These are phyloP conservation scores for Pythium monospermum DNA, from an alignment of 352 stramenopile genomes.

Conservation along the genomic window DNA sequence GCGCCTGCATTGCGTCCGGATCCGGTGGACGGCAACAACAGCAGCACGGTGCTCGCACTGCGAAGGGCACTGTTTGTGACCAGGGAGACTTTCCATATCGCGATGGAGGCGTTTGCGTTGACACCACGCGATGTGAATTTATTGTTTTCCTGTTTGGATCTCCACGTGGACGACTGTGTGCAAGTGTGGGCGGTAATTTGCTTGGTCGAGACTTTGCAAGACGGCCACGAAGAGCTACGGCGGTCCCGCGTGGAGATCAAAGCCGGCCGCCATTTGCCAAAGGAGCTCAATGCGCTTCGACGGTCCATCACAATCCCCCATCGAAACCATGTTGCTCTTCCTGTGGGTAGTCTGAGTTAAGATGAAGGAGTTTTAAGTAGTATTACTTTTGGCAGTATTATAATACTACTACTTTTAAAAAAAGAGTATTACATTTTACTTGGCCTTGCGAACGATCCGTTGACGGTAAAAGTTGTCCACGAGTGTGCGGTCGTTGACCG, in stretches of 20 bases:
- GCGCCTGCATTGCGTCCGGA: slow-evolving; percentile 17
- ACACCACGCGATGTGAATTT: slow-evolving; percentile 43
- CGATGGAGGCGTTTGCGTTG: slow-evolving; percentile 49
- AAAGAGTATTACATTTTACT: slow-evolving; percentile 22
- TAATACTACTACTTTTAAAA: background rate
- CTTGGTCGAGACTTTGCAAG: slow-evolving; percentile 38
- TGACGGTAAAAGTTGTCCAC: slow-evolving; percentile 82
- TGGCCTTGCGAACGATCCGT: slow-evolving; percentile 57
- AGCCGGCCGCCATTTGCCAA: slow-evolving; percentile 25
- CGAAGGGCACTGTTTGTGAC: slow-evolving; percentile 35
- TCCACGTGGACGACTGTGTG: slow-evolving; percentile 44
- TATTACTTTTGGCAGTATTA: no score
- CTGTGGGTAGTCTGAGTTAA: no score
- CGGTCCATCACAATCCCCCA: slow-evolving; percentile 19
- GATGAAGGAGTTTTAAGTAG: no score
- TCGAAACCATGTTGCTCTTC: slow-evolving; percentile 12
- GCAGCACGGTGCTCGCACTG: slow-evolving; percentile 24
- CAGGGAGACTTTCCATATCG: slow-evolving; percentile 52
- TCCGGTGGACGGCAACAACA: slow-evolving; percentile 18
- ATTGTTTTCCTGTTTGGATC: slow-evolving; percentile 54
- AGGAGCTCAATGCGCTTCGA: slow-evolving; percentile 35
- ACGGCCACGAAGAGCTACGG: slow-evolving; percentile 35
- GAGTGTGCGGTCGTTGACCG: slow-evolving; percentile 24
- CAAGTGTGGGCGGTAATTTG: slow-evolving; percentile 44
- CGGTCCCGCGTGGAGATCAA: slow-evolving; percentile 45